Evolutionary conservation across 129 eudicot species (phyloP).

Genomic region (Flaveria ramosissima): DNA sequence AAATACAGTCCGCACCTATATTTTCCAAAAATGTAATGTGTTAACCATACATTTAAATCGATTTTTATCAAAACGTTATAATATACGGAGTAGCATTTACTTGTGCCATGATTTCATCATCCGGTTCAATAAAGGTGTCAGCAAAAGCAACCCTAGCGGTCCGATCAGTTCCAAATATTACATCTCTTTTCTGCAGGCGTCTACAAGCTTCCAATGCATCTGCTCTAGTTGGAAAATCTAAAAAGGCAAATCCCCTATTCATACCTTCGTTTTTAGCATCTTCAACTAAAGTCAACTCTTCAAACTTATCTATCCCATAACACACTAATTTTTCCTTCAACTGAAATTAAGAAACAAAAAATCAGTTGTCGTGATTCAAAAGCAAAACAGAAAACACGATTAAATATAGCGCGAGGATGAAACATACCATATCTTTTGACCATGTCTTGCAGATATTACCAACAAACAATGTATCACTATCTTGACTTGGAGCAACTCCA

Average conservation of each 20-base stretch:
- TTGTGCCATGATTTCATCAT: slow-evolving; percentile 53
- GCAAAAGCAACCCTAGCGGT: slow-evolving; percentile 53
- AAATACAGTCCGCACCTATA: slow-evolving; percentile 49
- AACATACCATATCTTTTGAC: slow-evolving; percentile 49
- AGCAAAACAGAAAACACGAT: background rate
- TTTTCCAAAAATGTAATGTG: background rate
- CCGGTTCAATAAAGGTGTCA: slow-evolving; percentile 46
- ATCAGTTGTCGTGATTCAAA: background rate
- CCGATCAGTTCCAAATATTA: slow-evolving; percentile 48
- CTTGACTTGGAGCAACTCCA: slow-evolving; percentile 58
- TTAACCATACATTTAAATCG: background rate
- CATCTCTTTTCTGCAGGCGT: slow-evolving; percentile 47
- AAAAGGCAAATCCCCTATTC: slow-evolving; percentile 50
- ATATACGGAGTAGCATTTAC: slow-evolving; percentile 9
- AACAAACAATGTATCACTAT: slow-evolving; percentile 49
- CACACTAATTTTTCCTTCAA: slow-evolving; percentile 46
- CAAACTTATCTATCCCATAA: slow-evolving; percentile 47
- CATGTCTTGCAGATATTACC: slow-evolving; percentile 54
- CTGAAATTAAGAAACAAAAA: slow-evolving; percentile 2
- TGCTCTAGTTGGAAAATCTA: slow-evolving; percentile 46
- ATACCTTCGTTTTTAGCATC: slow-evolving; percentile 45
- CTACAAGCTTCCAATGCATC: slow-evolving; percentile 53
- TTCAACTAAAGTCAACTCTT: slow-evolving; percentile 48
- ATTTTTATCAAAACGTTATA: background rate
- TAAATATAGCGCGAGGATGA: background rate